Evolutionary conservation across 257 asterid genomes (phyloP).

Genomic region (Solanum chmielewskii): DNA sequence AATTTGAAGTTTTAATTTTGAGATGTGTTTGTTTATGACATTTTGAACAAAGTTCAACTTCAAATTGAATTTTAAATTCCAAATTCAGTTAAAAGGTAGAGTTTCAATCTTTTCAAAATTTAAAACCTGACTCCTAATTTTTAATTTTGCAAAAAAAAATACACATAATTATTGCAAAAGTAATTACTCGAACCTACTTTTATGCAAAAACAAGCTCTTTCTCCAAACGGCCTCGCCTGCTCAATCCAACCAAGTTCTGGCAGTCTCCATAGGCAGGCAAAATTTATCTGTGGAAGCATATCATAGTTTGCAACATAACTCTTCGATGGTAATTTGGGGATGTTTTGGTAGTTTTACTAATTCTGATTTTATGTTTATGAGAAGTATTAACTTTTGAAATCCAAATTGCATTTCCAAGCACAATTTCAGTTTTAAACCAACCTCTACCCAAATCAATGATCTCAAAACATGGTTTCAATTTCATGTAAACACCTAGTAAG

Average conservation of each 20-base stretch:
- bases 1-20: background rate
- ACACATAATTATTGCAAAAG: background rate
- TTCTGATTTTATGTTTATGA: background rate
- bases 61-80: background rate
- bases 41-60: background rate
- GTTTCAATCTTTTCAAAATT: background rate
- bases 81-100: background rate
- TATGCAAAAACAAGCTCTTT: background rate
- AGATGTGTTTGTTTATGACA: background rate
- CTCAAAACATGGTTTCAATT: background rate
- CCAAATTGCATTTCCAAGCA: background rate
- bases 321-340: background rate
- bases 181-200: background rate
- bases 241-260: background rate
- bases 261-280: background rate
- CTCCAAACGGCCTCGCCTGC: background rate
- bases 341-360: background rate
- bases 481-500: background rate
- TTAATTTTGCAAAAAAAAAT: background rate
- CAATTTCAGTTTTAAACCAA: background rate
- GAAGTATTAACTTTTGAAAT: background rate
- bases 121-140: background rate
- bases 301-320: background rate
- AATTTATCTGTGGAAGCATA: background rate
- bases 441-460: background rate